These are phyloP conservation scores for Geranium brycei DNA, from an alignment of 345 rosid species.

Conservation along the genomic window DNA sequence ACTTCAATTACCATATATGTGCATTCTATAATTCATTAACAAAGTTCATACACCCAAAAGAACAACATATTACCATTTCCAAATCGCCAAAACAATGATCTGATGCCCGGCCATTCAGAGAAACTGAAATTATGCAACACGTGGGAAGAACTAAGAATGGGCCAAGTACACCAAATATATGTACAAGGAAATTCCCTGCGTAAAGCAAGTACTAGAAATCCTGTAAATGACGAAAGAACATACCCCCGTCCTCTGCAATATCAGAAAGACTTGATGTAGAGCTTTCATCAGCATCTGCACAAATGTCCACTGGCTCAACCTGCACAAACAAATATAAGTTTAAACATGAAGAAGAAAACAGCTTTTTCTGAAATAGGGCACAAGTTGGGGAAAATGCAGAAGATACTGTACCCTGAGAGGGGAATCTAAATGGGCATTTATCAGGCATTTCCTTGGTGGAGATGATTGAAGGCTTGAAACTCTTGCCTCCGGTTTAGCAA, in stretches of 20 bases:
- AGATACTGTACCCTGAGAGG: constrained; percentile 37
- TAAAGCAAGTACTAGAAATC: background rate
- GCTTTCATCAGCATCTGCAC: constrained; percentile 38
- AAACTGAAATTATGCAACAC: constrained; percentile 28
- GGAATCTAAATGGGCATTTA: constrained; percentile 27
- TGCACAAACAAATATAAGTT: constrained; percentile 19
- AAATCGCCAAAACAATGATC: constrained; percentile 16
- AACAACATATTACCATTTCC: constrained; percentile 32
- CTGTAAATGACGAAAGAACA: constrained; percentile 7
- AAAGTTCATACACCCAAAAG: background rate
- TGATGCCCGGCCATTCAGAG: constrained; percentile 16
- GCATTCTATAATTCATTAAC: background rate
- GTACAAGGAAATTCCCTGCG: background rate
- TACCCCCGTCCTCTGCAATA: constrained; percentile 33
- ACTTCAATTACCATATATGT: background rate
- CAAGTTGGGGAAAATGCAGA: constrained; percentile 7
- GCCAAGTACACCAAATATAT: constrained; percentile 7
- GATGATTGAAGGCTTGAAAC: constrained; percentile 23
- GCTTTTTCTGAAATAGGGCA: constrained; percentile 7
- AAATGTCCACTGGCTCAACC: constrained; percentile 35
- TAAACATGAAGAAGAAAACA: constrained; percentile 6
- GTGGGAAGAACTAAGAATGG: constrained; percentile 13
- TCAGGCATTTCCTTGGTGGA: constrained; percentile 29
- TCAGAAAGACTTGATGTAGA: constrained; percentile 42
- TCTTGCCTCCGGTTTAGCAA: constrained; percentile 20